These are phyloP conservation scores for Pseudonitzschia pungens DNA, from an alignment of 108 stramenopile genomes.

Conservation along the genomic window DNA sequence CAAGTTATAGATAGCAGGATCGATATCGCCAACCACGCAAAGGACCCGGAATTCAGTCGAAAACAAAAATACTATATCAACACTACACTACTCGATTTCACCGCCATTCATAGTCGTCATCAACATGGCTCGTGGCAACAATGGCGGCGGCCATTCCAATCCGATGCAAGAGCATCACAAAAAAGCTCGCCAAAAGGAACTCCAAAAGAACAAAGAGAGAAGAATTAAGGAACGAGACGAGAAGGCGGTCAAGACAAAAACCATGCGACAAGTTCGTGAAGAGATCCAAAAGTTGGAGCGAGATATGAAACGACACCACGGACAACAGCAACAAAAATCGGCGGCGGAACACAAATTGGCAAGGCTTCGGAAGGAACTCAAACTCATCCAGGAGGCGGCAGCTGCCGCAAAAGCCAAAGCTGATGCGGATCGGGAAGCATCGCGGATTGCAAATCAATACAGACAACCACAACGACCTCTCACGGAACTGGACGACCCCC, in stretches of 20 bases:
- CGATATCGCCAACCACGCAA: no score
- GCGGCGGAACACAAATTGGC: slow-evolving; percentile 52
- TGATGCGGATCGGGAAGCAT: slow-evolving; percentile 16
- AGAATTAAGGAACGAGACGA: slow-evolving; percentile 72
- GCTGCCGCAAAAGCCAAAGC: slow-evolving; percentile 23
- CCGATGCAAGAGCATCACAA: slow-evolving; percentile 36
- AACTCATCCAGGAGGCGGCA: slow-evolving; percentile 55
- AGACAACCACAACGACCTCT: slow-evolving; percentile 34
- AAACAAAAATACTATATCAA: no score
- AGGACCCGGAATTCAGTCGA: no score
- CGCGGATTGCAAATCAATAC: neutral
- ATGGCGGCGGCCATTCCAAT: slow-evolving; percentile 13
- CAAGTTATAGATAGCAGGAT: no score
- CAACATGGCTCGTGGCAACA: neutral
- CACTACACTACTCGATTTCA: no score
- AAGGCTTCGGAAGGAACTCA: slow-evolving; percentile 71
- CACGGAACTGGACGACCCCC: slow-evolving; percentile 54
- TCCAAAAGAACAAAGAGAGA: slow-evolving; percentile 70
- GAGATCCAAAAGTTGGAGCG: slow-evolving; percentile 49
- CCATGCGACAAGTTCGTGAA: slow-evolving; percentile 50
- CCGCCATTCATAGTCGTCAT: no score
- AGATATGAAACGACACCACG: slow-evolving; percentile 4
- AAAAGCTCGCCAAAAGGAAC: slow-evolving; percentile 63
- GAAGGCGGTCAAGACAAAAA: slow-evolving; percentile 61
- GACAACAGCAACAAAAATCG: slow-evolving; percentile 21